Base-by-base conservation (phyloP, 208 protist genomes). In the Leishmania aethiopica region DNA sequence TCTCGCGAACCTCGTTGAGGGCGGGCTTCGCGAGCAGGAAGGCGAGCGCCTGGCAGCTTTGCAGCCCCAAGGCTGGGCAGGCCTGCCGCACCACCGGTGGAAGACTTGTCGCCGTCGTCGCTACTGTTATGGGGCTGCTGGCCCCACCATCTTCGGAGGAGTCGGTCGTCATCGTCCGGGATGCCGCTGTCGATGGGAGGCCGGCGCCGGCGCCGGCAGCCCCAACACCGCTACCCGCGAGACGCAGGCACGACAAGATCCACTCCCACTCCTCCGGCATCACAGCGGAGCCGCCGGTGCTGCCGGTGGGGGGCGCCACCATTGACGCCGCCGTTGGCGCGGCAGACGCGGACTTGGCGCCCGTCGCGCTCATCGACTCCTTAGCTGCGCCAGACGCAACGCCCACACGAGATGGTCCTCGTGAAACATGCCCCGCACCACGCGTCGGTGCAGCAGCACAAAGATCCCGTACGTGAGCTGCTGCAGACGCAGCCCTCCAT, bases 341-440 rank as follows among this genome's bases (percentile, higher is more conserved):
- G 32, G 25, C 37, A 25, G 55, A 42, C 51, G 5, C 35, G 1
- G 57, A 11, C 15, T 19, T 59, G 40, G 45, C 37, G 15, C 76
- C 72, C 11, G 17, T 79, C 3, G 80, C 75, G 28, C 66, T 47
- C 81, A 98, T 89, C 25, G 86, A 89, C 97, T 94, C 49, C 91
- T 91, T 71, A 99, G 92, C 81, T 98, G 96, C 17, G 97, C 96
- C 6, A 99, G 92, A 37, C 95, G 86, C 28, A 99, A 82, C 11
- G 95, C 98, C 81, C 99, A 95, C 25, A 98, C 87, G 35, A 99
- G 83, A 75, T 99, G 92, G 83, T 99, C 97, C 57, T 96, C 90
- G 53, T 98, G 83, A 64, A 99, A 98, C 87, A 99, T 96, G n/a
- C 93, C 95, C 7, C 96, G 93, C 57, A 91, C 83, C 10, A 95